A percentile compares a stretch with the other conserved stretches of the same genome.
These are phyloP conservation scores for Takakia lepidozioides DNA, from an alignment of 225 moss, liverwort and hornwort genomes.

Conservation along the genomic window DNA sequence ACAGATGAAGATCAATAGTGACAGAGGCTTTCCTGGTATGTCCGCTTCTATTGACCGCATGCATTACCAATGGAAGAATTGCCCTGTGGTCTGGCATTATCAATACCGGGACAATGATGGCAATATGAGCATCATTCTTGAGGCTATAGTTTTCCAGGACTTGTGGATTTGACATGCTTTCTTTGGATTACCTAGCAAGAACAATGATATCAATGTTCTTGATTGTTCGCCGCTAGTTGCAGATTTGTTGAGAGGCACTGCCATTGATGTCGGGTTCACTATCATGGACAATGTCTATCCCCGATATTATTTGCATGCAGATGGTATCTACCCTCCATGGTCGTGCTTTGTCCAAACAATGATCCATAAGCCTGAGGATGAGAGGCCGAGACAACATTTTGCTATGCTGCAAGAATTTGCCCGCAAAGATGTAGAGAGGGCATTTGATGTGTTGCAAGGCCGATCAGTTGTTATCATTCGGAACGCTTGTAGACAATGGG, in stretches of 20 bases:
- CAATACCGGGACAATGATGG: too few species aligned
- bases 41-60: too few species aligned
- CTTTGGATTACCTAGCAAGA: background rate
- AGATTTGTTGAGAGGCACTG: background rate
- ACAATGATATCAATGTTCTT: slow-evolving; percentile 7
- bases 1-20: too few species aligned
- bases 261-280: background rate
- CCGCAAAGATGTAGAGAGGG: slow-evolving; percentile 7
- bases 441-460: too few species aligned
- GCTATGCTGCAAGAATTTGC: background rate
- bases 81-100: too few species aligned
- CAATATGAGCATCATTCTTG: background rate
- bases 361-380: background rate
- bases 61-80: too few species aligned
- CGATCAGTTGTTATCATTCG: too few species aligned
- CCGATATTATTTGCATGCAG: background rate
- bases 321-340: background rate
- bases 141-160: background rate
- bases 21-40: too few species aligned
- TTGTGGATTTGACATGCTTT: background rate
- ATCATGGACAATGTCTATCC: background rate
- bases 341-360: slow-evolving; percentile 3
- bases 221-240: slow-evolving; percentile 1
- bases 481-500: too few species aligned
- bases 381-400: background rate